Evolutionary conservation across 2,329 filamentous ascomycete species (phyloP).

Genomic region (Phyllosticta citribraziliensis): DNA sequence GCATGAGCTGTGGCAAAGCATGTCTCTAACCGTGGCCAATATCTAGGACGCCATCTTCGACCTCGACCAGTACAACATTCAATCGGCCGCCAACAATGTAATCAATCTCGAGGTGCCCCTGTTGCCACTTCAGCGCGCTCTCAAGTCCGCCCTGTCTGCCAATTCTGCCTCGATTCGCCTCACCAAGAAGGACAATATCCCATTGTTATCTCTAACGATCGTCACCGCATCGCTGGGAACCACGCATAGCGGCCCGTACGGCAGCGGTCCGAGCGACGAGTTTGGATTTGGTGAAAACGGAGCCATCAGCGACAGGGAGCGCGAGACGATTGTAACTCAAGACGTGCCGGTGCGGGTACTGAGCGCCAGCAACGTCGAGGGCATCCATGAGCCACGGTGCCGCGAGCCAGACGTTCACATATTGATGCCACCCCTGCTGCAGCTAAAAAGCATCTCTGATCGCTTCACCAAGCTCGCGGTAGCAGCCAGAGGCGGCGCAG

Average conservation of each 20-base stretch:
- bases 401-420: constrained; percentile 93
- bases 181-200: constrained; percentile 83
- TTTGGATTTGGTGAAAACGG: constrained; percentile 26
- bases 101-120: constrained; percentile 96
- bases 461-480: constrained; percentile 76
- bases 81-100: constrained; percentile 78
- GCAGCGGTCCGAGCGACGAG: constrained; percentile 18
- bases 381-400: constrained; percentile 84
- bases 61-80: constrained; percentile 62
- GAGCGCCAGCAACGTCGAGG: constrained; percentile 71
- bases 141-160: constrained; percentile 76
- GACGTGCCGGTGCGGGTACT: constrained; percentile 93
- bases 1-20: background rate
- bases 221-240: constrained; percentile 59
- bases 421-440: constrained; percentile 72
- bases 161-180: constrained; percentile 76
- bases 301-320: constrained; percentile 53
- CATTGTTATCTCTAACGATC: constrained; percentile 83
- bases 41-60: constrained; percentile 77
- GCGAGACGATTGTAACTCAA: constrained; percentile 88
- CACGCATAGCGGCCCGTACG: constrained; percentile 31
- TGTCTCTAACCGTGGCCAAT: background rate
- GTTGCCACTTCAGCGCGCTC: constrained; percentile 77
- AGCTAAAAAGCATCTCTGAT: constrained; percentile 89
- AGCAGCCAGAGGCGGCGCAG: constrained; percentile 18